Evolutionary conservation across 192 early-diverging fungal species (phyloP).

Genomic region (Podila epigama): DNA sequence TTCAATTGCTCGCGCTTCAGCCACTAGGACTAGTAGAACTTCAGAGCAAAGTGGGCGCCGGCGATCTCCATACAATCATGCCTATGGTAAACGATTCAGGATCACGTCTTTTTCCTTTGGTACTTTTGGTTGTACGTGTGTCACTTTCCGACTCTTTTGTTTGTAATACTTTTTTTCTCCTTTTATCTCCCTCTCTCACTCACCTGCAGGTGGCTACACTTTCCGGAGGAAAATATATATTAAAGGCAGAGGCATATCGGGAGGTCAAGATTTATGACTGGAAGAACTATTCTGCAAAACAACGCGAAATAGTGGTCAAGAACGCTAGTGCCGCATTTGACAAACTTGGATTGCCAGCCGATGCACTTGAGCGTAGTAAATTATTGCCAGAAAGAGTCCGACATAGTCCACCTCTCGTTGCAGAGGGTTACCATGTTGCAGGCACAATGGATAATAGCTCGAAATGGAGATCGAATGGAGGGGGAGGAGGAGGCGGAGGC

Average conservation of each 20-base stretch:
- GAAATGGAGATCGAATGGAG: constrained; percentile 22
- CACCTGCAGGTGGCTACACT: constrained; percentile 21
- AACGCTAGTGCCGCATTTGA: constrained; percentile 62
- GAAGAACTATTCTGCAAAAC: constrained; percentile 52
- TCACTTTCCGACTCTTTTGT: no score
- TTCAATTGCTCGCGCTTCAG: constrained; percentile 31
- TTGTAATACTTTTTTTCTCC: neutral
- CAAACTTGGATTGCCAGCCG: constrained; percentile 48
- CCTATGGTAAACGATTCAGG: constrained; percentile 11
- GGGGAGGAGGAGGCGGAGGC: constrained; percentile 17
- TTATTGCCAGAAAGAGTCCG: constrained; percentile 23
- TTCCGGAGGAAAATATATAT: constrained; percentile 45
- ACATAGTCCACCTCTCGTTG: constrained; percentile 31
- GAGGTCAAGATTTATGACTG: constrained; percentile 61
- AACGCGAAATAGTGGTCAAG: constrained; percentile 43
- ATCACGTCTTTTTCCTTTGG: neutral
- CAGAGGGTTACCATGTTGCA: constrained; percentile 26
- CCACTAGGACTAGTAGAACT: constrained; percentile 4
- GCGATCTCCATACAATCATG: constrained; percentile 11
- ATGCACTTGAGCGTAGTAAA: constrained; percentile 57
- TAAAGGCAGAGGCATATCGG: constrained; percentile 55
- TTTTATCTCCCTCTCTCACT: neutral
- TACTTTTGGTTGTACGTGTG: no score
- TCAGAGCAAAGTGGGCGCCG: constrained; percentile 12
- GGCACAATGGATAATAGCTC: constrained; percentile 15